Conservation (phyloP, 106 monocot genomes). For the Dioscorea dumetorum region DNA sequence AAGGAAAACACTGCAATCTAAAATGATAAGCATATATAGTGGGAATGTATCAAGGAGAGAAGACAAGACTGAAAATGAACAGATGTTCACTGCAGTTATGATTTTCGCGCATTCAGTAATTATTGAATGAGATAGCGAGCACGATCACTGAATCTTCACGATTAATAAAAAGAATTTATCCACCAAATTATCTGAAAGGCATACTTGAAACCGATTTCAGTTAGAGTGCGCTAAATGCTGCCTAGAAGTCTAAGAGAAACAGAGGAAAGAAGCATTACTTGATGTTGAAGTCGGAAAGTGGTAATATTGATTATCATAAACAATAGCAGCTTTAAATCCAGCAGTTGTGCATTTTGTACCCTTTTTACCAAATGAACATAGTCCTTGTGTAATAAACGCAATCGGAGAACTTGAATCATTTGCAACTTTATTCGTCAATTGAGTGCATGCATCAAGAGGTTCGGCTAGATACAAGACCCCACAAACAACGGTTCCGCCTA, state of each 20-base stretch:
- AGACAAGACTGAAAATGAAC: too few relatives aligned
- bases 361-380: slow-evolving; percentile 80
- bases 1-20: neutral
- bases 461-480: slow-evolving; percentile 58
- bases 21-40: too few relatives aligned
- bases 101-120: too few relatives aligned
- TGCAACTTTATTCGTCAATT: slow-evolving; percentile 38
- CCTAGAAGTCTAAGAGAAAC: too few relatives aligned
- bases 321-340: slow-evolving; percentile 75
- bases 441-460: slow-evolving; percentile 76
- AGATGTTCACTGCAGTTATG: too few relatives aligned
- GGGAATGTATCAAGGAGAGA: too few relatives aligned
- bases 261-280: slow-evolving; percentile 41
- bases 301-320: slow-evolving; percentile 62
- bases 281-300: slow-evolving; percentile 37
- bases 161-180: too few relatives aligned
- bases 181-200: too few relatives aligned
- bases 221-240: too few relatives aligned
- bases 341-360: slow-evolving; percentile 79
- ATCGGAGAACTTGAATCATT: slow-evolving; percentile 42
- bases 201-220: too few relatives aligned
- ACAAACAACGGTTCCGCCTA: slow-evolving; percentile 61
- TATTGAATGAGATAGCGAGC: too few relatives aligned
- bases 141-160: too few relatives aligned
- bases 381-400: slow-evolving; percentile 72